These are phyloP conservation scores for Neohortaea acidophila DNA, from an alignment of 495 filamentous ascomycete species.

Conservation along the genomic window DNA sequence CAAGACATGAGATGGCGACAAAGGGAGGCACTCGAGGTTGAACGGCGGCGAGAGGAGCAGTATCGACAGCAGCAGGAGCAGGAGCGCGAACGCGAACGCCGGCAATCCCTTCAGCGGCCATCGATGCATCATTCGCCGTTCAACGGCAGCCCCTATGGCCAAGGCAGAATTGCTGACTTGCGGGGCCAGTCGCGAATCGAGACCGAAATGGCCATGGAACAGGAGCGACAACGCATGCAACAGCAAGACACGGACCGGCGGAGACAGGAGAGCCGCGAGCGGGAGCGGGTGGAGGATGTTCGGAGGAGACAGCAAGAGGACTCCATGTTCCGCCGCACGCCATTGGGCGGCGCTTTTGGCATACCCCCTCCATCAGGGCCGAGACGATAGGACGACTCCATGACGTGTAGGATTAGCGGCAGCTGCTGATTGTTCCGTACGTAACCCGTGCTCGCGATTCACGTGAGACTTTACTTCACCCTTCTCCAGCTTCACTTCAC, in stretches of 20 bases:
- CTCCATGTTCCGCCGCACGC: neutral
- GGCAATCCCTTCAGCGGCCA: slow-evolving; percentile 2
- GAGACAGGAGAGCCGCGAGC: neutral
- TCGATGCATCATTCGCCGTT: no score
- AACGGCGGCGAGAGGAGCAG: slow-evolving; percentile 2
- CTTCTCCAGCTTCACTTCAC: no score
- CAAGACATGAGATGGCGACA: slow-evolving; percentile 3
- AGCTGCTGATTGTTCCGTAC: no score
- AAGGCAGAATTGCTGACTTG: neutral
- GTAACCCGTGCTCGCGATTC: no score
- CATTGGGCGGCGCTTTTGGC: slow-evolving; percentile 8
- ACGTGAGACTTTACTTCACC: neutral
- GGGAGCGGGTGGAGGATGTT: neutral
- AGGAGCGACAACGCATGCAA: neutral
- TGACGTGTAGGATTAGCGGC: no score
- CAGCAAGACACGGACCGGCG: neutral
- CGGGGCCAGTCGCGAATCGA: slow-evolving; percentile 10
- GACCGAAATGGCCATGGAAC: slow-evolving; percentile 9
- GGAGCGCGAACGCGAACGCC: slow-evolving; percentile 12
- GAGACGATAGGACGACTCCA: no score
- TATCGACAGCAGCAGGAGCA: slow-evolving; percentile 13
- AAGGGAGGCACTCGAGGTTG: slow-evolving; percentile 4
- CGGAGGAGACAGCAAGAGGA: slow-evolving; percentile 2
- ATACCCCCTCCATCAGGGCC: slow-evolving; percentile 2
- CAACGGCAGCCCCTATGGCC: neutral